Base-by-base conservation (phyloP, 2,329 filamentous ascomycete species). In the Microdochium bolleyi region DNA sequence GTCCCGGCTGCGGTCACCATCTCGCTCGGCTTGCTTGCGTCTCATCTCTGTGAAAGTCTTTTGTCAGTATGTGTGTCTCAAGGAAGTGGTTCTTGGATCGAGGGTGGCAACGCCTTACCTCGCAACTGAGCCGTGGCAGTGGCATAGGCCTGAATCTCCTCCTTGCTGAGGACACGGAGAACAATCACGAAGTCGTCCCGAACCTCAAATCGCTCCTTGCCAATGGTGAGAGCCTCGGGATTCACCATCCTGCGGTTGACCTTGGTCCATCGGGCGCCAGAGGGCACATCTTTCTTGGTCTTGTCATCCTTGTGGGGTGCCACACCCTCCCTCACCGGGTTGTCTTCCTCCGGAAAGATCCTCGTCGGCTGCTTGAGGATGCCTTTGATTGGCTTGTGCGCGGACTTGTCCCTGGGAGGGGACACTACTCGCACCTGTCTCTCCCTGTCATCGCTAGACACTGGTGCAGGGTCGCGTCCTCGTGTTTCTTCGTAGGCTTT, bases 171-270 rank as follows among this genome's bases (percentile, higher is more conserved):
- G 8, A 96, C 92, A 53, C 92, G 79, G 53, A 97, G 76, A 2
- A 96, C 91, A 67, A 96, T 96, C 54, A 97, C 91, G 67, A 91
- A 95, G 63, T 96, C 91, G 55, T 91, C 82, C n/a, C 91, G 82
- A 61, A 95, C 88, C 69, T 97, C 92, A 60, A 88, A 97, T 27
- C 92, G 80, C 72, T 96, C 92, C 61, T 94, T 88, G n/a, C 88
- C 88, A 56, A 88, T 80, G 54, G 89, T 87, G 49, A 97, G 73
- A 0, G 92, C 91, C 60, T 92, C 88, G 0, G 92, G 91, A 60
- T 95, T 96, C 61, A 97, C 92, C 52, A 95, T 79, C 59, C 87
- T 84, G 53, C 92, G 84, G 65, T 87, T 89, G 64, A 97, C 92
- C 73, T 94, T 95, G 49, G 92, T 96, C 92, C 92, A 96, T 52